These are phyloP conservation scores for Spinacia oleracea DNA, from an alignment of 179 eudicot genomes.

Conservation along the genomic window DNA sequence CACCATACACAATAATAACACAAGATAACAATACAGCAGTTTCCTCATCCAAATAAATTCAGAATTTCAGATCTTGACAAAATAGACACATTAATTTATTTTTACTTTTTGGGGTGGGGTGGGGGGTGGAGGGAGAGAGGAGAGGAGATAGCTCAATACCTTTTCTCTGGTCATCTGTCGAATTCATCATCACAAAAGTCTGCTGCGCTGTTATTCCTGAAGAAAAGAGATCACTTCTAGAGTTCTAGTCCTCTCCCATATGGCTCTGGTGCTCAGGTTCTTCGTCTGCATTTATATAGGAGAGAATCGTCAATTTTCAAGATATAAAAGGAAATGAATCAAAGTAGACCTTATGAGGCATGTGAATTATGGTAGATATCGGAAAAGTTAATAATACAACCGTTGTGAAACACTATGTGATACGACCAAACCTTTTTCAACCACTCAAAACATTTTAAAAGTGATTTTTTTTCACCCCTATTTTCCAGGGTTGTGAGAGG, in stretches of 20 bases:
- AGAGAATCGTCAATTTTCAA: background rate
- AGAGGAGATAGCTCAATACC: conserved; percentile 20
- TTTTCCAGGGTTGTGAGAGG: background rate
- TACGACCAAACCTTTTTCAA: background rate
- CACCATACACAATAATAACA: background rate
- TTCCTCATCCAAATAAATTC: background rate
- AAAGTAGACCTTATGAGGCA: conserved; percentile 9
- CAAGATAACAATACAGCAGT: background rate
- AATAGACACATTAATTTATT: background rate
- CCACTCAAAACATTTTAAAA: too few relatives aligned
- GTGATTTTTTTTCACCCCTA: background rate
- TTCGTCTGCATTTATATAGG: conserved; percentile 38
- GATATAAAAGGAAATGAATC: conserved; percentile 18
- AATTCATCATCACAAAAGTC: conserved; percentile 27
- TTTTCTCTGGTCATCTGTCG: conserved; percentile 23
- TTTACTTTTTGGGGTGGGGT: background rate
- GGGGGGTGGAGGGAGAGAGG: background rate
- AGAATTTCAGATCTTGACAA: background rate
- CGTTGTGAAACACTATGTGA: background rate
- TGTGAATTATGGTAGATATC: background rate
- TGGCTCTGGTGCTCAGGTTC: conserved; percentile 30
- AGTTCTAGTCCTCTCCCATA: conserved; percentile 33
- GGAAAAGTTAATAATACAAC: background rate
- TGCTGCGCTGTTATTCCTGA: conserved; percentile 31
- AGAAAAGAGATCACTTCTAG: conserved; percentile 27